These are phyloP conservation scores for Steccherinum ochraceum DNA, from an alignment of 768 basidiomycete species.

Conservation along the genomic window DNA sequence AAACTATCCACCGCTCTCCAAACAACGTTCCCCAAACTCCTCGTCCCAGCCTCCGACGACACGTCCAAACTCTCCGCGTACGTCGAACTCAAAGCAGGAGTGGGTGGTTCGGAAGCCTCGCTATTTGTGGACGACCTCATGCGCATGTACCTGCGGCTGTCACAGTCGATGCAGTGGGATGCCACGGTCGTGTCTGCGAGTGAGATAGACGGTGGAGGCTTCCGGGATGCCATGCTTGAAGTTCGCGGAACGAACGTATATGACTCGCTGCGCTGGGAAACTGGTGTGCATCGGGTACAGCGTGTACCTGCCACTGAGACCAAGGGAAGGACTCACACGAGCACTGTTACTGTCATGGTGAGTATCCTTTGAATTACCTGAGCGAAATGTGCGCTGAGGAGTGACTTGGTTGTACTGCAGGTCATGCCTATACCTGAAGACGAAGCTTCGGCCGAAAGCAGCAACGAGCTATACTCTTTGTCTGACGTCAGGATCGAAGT, in stretches of 20 bases:
- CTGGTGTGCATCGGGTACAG: slow-evolving; percentile 94
- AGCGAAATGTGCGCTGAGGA: no score
- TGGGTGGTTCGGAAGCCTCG: slow-evolving; percentile 85
- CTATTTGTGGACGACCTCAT: slow-evolving; percentile 75
- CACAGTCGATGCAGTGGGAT: slow-evolving; percentile 53
- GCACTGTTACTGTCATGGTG: slow-evolving; percentile 83
- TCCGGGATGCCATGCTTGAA: slow-evolving; percentile 76
- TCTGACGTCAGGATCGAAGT: slow-evolving; percentile 89
- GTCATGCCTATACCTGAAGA: slow-evolving; percentile 79
- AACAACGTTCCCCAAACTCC: slow-evolving; percentile 57
- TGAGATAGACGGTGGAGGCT: slow-evolving; percentile 54
- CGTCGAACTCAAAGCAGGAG: slow-evolving; percentile 88
- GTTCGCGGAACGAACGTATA: slow-evolving; percentile 74
- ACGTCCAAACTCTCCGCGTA: slow-evolving; percentile 69
- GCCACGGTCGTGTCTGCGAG: slow-evolving; percentile 52
- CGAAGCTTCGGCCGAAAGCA: slow-evolving; percentile 36
- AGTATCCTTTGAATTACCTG: slow-evolving; percentile 21
- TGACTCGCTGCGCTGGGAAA: slow-evolving; percentile 81
- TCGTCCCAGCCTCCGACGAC: slow-evolving; percentile 63
- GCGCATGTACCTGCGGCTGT: slow-evolving; percentile 75
- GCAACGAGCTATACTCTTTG: slow-evolving; percentile 69
- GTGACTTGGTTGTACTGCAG: no score
- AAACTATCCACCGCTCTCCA: slow-evolving; percentile 24
- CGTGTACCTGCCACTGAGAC: slow-evolving; percentile 88
- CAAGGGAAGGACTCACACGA: slow-evolving; percentile 85